Evolutionary conservation across 768 basidiomycete genomes (phyloP), one percentile per base, ranked within the genome.

Genomic region (Pulveroboletus sp.): DNA sequence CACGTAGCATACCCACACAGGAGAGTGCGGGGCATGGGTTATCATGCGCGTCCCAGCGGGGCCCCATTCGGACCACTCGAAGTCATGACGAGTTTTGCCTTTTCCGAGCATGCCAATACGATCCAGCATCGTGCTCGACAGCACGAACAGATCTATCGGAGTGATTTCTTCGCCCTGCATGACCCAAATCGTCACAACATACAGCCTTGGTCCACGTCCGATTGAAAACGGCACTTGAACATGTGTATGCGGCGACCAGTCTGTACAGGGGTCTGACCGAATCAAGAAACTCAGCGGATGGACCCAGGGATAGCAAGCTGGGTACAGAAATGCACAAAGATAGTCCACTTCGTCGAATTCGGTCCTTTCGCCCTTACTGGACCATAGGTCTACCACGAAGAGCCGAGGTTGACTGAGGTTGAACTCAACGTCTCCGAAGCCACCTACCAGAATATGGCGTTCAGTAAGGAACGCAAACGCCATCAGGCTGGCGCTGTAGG

Each of bases 1-100:
- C 17, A 81, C 74, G 55, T 79, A 80, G 65, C 81, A 83, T 8
- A 80, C 78, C 81, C 81, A 83, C n/a, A 71, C 61, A 24, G 61
- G 54, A 11, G 76, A 74, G 32, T 65, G 69, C 18, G 65, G 71
- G 33, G 64, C 62, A 7, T 65, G 63, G 28, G 49, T 50, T 32
- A 77, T 56, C 56, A 82, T 60, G 26, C 80, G 75, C 8, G 76
- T 75, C 4, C 71, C 73, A 9, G 35, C 44, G 7, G 76, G 75
- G 12, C 79, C 82, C 82, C 82, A 84, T 24, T 69, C 67, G 2
- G 68, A 54, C 81, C 81, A 84, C 31, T 60, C 50, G 51, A 75
- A 57, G n/a, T 61, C 50, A 31, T 51, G 61, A 15, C 54, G 46
- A 8, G 41, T 49, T 39, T 55, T 56, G 0, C 51, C 57, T 35